Evolutionary conservation across 2,329 filamentous ascomycete genomes (phyloP).

Genomic region (Anthostomella pinea): DNA sequence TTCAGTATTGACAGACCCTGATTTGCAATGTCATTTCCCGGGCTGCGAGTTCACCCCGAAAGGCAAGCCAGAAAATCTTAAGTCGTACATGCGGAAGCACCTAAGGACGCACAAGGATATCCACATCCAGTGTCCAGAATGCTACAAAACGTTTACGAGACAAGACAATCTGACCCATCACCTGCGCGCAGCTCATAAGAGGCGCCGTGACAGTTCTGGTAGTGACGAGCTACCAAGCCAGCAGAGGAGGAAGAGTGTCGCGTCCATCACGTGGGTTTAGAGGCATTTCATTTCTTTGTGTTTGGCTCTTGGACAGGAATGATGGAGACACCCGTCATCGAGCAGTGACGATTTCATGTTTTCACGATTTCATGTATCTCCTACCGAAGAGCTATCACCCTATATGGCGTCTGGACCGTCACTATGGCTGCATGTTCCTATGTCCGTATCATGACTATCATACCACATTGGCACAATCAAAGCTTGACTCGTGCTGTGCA

Average conservation of each 20-base stretch:
- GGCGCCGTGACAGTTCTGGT: slow-evolving; percentile 1
- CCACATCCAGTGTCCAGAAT: slow-evolving; percentile 7
- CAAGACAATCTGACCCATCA: slow-evolving; percentile 13
- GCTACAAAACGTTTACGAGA: slow-evolving; percentile 5
- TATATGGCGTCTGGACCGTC: too few relatives aligned
- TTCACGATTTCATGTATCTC: too few relatives aligned
- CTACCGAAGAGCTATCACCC: too few relatives aligned
- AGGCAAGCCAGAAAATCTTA: slow-evolving; percentile 5
- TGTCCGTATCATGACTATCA: too few relatives aligned
- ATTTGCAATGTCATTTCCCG: slow-evolving; percentile 1
- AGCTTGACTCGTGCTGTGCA: too few relatives aligned
- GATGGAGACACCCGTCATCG: too few relatives aligned
- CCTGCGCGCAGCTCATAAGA: slow-evolving; percentile 6
- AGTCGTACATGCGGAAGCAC: slow-evolving; percentile 15
- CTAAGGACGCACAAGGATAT: slow-evolving; percentile 5
- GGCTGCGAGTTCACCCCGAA: slow-evolving; percentile 7
- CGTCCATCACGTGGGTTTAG: too few relatives aligned
- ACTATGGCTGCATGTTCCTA: too few relatives aligned
- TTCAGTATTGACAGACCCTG: not conserved
- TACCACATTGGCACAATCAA: too few relatives aligned
- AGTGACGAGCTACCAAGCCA: slow-evolving; percentile 1
- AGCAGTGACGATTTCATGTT: too few relatives aligned
- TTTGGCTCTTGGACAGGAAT: too few relatives aligned
- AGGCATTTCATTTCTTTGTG: too few relatives aligned
- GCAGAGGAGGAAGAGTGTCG: not conserved